Percentiles rank a stretch among this genome's conserved stretches.
These are phyloP conservation scores for Talaromyces sp. DNA, from an alignment of 2,329 filamentous ascomycete genomes.

Conservation along the genomic window DNA sequence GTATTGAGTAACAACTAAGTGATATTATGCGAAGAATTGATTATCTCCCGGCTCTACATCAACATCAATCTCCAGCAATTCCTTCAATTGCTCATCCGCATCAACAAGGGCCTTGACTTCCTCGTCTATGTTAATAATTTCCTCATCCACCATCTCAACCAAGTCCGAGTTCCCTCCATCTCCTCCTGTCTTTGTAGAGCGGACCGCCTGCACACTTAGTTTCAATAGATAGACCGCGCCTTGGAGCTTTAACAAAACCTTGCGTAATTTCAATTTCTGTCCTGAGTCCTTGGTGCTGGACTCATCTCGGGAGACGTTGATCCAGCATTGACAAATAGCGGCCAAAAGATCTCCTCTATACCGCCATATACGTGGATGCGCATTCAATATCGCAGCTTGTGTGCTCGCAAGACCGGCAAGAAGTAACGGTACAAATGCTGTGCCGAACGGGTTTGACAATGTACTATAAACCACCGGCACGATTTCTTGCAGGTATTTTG, in stretches of 20 bases:
- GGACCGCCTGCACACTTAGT: constrained; percentile 23
- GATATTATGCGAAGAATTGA: constrained; percentile 20
- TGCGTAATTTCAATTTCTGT: constrained; percentile 27
- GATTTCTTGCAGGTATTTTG: constrained; percentile 54
- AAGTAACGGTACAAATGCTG: constrained; percentile 54
- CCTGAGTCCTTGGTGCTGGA: neutral
- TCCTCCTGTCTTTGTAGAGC: neutral
- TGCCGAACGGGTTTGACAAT: constrained; percentile 66
- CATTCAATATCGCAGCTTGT: constrained; percentile 57
- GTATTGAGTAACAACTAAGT: neutral
- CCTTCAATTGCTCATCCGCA: constrained; percentile 32
- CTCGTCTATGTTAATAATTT: constrained; percentile 28
- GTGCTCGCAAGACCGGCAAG: constrained; percentile 53
- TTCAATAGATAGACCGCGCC: constrained; percentile 29
- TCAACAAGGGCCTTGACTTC: constrained; percentile 36
- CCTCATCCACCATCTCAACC: constrained; percentile 23
- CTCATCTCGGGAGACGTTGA: constrained; percentile 48
- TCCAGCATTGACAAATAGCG: constrained; percentile 61
- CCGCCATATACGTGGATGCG: constrained; percentile 65
- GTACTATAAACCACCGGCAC: constrained; percentile 64
- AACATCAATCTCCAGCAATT: constrained; percentile 24
- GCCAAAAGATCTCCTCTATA: constrained; percentile 64
- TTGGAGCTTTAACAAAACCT: constrained; percentile 18
- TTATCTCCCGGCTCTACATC: constrained; percentile 5
- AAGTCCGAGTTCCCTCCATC: constrained; percentile 21